Base-by-base conservation (phyloP, 768 basidiomycete species). In the Trametes cubensis region DNA sequence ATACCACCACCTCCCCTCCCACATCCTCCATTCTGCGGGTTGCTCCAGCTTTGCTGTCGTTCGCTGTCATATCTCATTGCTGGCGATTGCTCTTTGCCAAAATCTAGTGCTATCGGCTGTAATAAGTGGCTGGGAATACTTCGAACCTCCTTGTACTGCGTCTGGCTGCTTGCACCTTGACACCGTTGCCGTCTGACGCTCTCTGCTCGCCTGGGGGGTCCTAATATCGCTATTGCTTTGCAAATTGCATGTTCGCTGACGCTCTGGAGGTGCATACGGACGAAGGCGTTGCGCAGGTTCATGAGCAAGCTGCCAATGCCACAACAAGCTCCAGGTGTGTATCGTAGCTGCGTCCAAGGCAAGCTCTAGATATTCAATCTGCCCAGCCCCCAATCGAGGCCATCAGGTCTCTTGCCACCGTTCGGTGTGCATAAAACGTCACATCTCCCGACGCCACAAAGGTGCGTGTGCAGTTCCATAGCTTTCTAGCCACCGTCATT, bases 381-480 rank as follows among this genome's bases (percentile, higher is more conserved):
- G n/a, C 50, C 14, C 28, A 57, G 61, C 21, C 39, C 49, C 6
- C 18, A 42, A 7, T n/a, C 55, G 23, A 55, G 55, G 20, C 20
- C 49, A 39, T 11, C 42, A 28, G 56, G 59, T 4, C 48, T 62
- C 10, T 28, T 63, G 18, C 64, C 64, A 13, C 28, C 67, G 7
- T 64, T 64, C 46, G 62, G 56, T 21, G 50, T 61, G 23, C 59
- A 55, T 13, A 34, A 49, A 34, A 56, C 55, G 13, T 63, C 74
- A 0, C 74, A 76, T 39, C 62, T 74, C 2, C 74, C 74, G 11
- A 75, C 74, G 2, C 74, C 74, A 3, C 71, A 74, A 62, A 75
- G 74, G 74, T 73, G 61, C 66, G 73, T 68, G 26, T n/a, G 26
- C 13, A 30, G 41, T 10, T 10, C 25, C 10, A n/a, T 21, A 13